Evolutionary conservation across 2,329 filamentous ascomycete genomes (phyloP), one percentile per base, ranked within the genome.

Genomic region (Tolypocladium tropicale): DNA sequence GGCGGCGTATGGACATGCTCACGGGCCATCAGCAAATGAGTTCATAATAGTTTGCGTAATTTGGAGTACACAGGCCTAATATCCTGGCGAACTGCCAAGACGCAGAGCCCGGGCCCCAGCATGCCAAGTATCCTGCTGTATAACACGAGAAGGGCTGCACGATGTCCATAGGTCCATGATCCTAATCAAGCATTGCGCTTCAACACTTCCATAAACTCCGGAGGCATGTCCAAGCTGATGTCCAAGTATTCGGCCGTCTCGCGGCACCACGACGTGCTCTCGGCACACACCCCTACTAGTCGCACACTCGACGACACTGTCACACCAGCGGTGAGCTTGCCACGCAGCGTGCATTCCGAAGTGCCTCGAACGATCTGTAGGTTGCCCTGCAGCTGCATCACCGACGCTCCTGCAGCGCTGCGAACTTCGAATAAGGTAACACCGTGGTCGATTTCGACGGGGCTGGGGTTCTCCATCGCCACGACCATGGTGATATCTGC

Each of bases 371-470:
- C 59, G 30, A 72, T 67, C 34, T 59, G 62, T 52, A 72, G 49
- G 3, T 62, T 56, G 2, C 68, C 70, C 53, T 59, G 63, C 43
- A 72, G 53, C 49, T 61, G 57, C 33, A 65, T 66, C 36, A 48
- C 18, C 25, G n/a, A 25, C 12, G 21, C 23, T 28, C 25, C 23
- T 7, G 3, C 12, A 11, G 2, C 49, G 39, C 65, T 67, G 41
- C 63, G 61, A 28, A 73, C 59, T 56, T 70, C 67, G 32, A 72
- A 72, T 21, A 61, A 55, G 54, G 66, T 67, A 18, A 55, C 43
- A 2, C 67, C 69, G 53, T 67, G 61, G 32, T 68, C 63, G 6
- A 73, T 63, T 56, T 70, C 68, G 34, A 71, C 61, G 4, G 65
- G 62, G 21, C 68, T 68, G 12, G 62, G 60, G 58, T 69, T 72